Evolutionary conservation across 306 rosid species (phyloP).

Genomic region (Astragalus membranaceus): DNA sequence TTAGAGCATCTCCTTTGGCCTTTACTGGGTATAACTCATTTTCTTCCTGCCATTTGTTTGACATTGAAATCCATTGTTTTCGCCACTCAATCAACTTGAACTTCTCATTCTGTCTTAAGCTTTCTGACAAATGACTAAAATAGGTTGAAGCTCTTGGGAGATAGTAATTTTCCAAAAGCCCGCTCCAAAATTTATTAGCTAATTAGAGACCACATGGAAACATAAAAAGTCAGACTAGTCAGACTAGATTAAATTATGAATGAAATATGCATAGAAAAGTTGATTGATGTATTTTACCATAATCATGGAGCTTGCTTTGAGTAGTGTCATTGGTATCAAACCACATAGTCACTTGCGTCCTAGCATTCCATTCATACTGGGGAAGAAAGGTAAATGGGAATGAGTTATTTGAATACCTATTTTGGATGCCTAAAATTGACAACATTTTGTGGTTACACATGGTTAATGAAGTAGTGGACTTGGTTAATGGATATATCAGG

Average conservation of each 20-base stretch:
- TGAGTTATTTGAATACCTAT: neutral
- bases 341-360: conserved; percentile 97
- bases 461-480: too few species aligned
- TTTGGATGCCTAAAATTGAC: too few species aligned
- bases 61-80: conserved; percentile 67
- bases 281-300: conserved; percentile 45
- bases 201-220: neutral
- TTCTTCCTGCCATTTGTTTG: conserved; percentile 86
- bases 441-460: too few species aligned
- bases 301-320: conserved; percentile 87
- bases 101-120: conserved; percentile 50
- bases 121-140: conserved; percentile 47
- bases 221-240: conserved; percentile 11
- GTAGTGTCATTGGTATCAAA: conserved; percentile 58
- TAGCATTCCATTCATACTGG: conserved; percentile 98
- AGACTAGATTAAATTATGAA: neutral
- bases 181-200: conserved; percentile 94
- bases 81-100: conserved; percentile 72
- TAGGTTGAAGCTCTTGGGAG: conserved; percentile 82
- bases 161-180: conserved; percentile 65
- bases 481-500: too few species aligned
- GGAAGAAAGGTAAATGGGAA: conserved; percentile 10
- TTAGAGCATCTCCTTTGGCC: conserved; percentile 67
- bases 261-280: neutral
- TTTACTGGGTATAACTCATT: conserved; percentile 54